Conservation (phyloP, 768 basidiomycete species). For the Mrakia hoshinonis region DNA sequence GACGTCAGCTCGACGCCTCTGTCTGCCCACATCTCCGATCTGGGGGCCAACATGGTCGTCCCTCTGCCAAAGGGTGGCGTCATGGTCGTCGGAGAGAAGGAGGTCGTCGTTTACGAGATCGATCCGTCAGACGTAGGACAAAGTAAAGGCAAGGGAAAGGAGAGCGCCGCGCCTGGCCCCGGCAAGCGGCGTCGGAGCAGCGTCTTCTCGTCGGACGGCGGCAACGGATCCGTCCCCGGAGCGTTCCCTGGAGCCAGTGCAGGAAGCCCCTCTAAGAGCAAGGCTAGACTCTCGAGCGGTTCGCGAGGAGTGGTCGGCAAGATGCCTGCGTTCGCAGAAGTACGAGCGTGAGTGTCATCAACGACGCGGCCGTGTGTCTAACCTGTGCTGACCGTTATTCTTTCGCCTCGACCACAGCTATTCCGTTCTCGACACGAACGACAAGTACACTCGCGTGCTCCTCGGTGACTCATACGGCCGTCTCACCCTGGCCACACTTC, state of each 20-base stretch:
- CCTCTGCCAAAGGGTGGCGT: slow-evolving; percentile 30
- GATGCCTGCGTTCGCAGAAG: slow-evolving; percentile 65
- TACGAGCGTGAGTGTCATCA: slow-evolving; percentile 53
- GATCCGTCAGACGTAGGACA: background rate
- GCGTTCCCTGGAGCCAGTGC: too few species aligned
- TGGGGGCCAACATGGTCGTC: slow-evolving; percentile 1
- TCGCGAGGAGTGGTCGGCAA: slow-evolving; percentile 23
- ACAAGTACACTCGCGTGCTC: slow-evolving; percentile 5
- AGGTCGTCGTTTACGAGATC: slow-evolving; percentile 21
- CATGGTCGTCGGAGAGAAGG: slow-evolving; percentile 36
- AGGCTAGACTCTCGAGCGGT: background rate
- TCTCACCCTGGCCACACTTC: slow-evolving; percentile 56
- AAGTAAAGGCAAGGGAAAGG: slow-evolving; percentile 19
- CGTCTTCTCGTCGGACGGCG: background rate
- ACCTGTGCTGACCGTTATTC: background rate
- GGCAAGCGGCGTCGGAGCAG: slow-evolving; percentile 30
- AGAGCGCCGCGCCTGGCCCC: background rate
- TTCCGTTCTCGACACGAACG: slow-evolving; percentile 16
- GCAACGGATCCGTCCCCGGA: too few species aligned
- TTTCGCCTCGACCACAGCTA: background rate
- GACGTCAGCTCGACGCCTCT: background rate
- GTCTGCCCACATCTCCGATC: slow-evolving; percentile 8
- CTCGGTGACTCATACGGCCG: slow-evolving; percentile 61
- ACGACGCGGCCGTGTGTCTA: too few species aligned
- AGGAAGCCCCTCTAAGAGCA: slow-evolving; percentile 26